A percentile compares a stretch with the other conserved stretches of the same genome.
Conservation (phyloP, 495 filamentous ascomycete species). For the Penicillium silybi region DNA sequence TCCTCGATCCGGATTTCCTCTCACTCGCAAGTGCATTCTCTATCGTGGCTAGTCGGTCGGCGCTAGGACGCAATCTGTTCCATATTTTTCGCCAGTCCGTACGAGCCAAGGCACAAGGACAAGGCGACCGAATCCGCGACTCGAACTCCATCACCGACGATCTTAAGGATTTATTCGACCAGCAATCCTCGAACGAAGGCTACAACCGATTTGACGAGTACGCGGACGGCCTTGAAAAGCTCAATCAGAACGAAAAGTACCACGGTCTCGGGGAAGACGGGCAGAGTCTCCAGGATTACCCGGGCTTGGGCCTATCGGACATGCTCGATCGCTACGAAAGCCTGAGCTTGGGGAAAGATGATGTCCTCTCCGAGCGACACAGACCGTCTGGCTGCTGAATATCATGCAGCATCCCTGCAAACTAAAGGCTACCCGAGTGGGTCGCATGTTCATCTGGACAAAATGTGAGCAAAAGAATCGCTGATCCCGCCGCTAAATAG, state of each 20-base stretch:
- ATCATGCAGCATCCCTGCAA: not conserved
- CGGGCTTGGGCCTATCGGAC: slow-evolving; percentile 29
- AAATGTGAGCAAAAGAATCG: not conserved
- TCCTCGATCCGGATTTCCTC: slow-evolving; percentile 38
- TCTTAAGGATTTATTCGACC: slow-evolving; percentile 38
- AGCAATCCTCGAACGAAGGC: slow-evolving; percentile 18
- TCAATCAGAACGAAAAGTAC: slow-evolving; percentile 34
- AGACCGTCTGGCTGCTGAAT: slow-evolving; percentile 6
- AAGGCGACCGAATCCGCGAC: slow-evolving; percentile 27
- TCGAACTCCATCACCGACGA: slow-evolving; percentile 26
- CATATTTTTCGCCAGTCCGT: slow-evolving; percentile 41
- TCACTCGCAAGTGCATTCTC: slow-evolving; percentile 35
- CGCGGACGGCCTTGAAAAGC: slow-evolving; percentile 36
- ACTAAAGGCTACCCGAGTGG: not conserved
- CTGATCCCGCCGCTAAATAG: not conserved
- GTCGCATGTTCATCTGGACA: not conserved
- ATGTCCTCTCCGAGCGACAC: slow-evolving; percentile 23
- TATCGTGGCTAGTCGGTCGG: slow-evolving; percentile 36
- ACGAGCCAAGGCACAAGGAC: slow-evolving; percentile 31
- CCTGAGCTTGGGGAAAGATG: slow-evolving; percentile 40
- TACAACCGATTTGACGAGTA: slow-evolving; percentile 31
- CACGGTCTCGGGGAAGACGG: slow-evolving; percentile 23
- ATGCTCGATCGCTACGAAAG: slow-evolving; percentile 46
- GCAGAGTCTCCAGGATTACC: slow-evolving; percentile 22
- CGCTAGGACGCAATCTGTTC: slow-evolving; percentile 37